Conservation (phyloP, 139 green algal genomes). For the Chlorella sorokiniana region DNA sequence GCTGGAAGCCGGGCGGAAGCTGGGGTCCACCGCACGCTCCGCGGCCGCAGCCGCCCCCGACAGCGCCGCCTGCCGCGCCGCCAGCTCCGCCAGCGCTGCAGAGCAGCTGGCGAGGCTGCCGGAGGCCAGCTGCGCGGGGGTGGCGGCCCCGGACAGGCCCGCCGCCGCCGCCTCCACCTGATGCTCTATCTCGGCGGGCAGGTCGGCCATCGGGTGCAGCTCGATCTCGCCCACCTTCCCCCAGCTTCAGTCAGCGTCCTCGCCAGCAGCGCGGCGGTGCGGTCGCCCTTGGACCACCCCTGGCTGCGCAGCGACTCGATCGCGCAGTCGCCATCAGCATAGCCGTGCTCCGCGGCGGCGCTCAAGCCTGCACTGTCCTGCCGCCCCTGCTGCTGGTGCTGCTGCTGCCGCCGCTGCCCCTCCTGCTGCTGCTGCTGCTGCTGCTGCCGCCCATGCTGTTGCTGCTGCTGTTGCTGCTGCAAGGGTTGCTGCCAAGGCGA, state of each 20-base stretch:
- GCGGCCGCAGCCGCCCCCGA: too few species aligned
- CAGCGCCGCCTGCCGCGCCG: too few species aligned
- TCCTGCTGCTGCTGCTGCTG: not conserved
- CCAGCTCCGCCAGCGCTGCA: not conserved
- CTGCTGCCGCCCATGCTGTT: not conserved
- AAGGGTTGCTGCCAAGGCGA: not conserved
- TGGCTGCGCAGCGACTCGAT: not conserved
- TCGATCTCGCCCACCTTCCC: not conserved
- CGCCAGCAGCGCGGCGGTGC: not conserved
- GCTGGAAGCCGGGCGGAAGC: not conserved
- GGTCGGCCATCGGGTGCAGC: not conserved
- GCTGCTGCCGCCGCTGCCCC: not conserved
- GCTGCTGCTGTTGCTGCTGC: not conserved
- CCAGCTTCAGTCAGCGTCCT: not conserved
- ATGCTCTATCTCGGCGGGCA: not conserved
- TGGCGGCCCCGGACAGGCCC: too few species aligned
- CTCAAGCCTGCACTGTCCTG: not conserved
- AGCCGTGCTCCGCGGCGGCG: not conserved
- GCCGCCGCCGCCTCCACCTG: not conserved
- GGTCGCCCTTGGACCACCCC: not conserved
- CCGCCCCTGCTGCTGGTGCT: not conserved
- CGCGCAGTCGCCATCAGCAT: not conserved
- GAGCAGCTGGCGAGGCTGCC: not conserved
- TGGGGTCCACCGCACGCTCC: not conserved
- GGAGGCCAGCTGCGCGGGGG: too few species aligned